Base-by-base conservation (phyloP, 1,284 basidiomycete species). In the Peniophora sp. region DNA sequence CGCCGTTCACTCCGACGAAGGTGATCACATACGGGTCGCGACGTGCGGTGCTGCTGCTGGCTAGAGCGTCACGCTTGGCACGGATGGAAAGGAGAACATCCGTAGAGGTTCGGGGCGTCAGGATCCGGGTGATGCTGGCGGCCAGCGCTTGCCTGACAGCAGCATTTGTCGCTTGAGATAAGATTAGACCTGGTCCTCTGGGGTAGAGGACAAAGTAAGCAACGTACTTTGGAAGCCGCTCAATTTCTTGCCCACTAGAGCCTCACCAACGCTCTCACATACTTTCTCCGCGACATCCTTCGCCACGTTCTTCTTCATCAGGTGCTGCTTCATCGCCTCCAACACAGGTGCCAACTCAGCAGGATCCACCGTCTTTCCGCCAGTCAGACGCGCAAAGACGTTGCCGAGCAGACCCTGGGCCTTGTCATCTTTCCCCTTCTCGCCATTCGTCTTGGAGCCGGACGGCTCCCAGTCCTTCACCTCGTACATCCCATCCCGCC, bases 1-100 rank as follows among this genome's bases (percentile, higher is more conserved):
- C 97, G 20, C 97, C 97, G 64, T 99, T 99, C 48, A 99, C 97
- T n/a, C 97, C 97, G 43, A 99, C 95, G 65, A 99, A 99, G 0
- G 93, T 88, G 61, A 99, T 90, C 55, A 85, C 85, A 68, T 98
- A 99, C 0, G 94, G 95, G 58, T 85, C 73, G 14, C 89, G 83
- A 60, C 83, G 83, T 59, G 87, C 85, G 24, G 80, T 80, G 1
- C 85, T 83, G 1, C 82, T 68, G 0, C 85, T 82, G 0, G 81
- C 78, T 3, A 86, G 67, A 32, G 27, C 27, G 12, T 32, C 27
- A 12, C 27, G 27, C 59, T 90, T 92, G 11, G 78, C 82, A 50
- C 85, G 75, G 58, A 91, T 81, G 52, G 87, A 81, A 39, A 97
- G 77, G 9, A 99, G 72, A 36, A 99, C 77, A 68, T 99, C 97